Evolutionary conservation across 2,329 filamentous ascomycete species (phyloP).

Genomic region (Xylaria sp.): DNA sequence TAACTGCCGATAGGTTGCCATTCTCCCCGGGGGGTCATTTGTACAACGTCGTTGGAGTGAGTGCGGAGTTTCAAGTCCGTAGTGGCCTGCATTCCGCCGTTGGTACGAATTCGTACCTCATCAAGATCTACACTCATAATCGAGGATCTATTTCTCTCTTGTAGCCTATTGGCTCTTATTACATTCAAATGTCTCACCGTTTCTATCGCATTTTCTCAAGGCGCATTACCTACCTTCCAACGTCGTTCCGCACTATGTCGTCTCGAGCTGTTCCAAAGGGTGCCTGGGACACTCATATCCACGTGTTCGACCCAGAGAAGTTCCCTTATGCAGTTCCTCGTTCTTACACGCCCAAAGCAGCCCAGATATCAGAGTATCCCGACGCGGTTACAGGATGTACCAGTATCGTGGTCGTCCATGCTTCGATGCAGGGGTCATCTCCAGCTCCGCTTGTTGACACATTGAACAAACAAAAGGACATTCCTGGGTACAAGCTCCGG

Average conservation of each 20-base stretch:
- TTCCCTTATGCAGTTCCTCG: slow-evolving; percentile 2
- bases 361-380: not conserved
- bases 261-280: not conserved
- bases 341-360: not conserved
- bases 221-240: not conserved
- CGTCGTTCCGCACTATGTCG: not conserved
- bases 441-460: not conserved
- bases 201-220: not conserved
- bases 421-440: not conserved
- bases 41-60: not conserved
- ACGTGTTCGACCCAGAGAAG: not conserved
- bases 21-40: not conserved
- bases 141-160: not conserved
- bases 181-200: not conserved
- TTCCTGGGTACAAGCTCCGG: not conserved
- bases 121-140: not conserved
- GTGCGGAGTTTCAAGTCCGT: not conserved
- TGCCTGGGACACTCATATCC: not conserved
- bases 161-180: not conserved
- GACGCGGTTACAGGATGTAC: not conserved
- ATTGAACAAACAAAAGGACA: not conserved
- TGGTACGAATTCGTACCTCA: not conserved
- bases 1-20: not conserved
- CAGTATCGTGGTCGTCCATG: not conserved
- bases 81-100: not conserved